Evolutionary conservation across 306 rosid genomes (phyloP), one percentile per base, ranked within the genome.

Genomic region (Leucaena leucocephala): DNA sequence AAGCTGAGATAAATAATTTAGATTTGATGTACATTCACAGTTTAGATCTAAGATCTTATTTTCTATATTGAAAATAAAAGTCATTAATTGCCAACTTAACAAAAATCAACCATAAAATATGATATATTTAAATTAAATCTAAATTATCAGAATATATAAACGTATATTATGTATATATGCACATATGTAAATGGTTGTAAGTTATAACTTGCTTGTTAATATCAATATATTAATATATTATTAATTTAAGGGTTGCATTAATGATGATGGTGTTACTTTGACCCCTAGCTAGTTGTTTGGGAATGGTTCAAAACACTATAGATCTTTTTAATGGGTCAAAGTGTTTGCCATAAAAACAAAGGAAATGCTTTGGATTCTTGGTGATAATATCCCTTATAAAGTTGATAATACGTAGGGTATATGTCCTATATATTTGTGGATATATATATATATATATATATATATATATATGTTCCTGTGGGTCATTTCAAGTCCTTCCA

Each of bases 341-440:
- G 66, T 83, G 86, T 76, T 76, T 83, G 88, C 82, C 87, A 55
- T 81, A 67, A 83, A 80, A 80, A 86, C 83, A 69, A 74, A 45
- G 33, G 74, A 78, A 80, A 9, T 76, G 97, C 94, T 84, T 90
- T 81, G 90, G 97, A 89, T 91, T 87, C 91, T 90, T 85, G 71
- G 49, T 68, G 55, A 17, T 80, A 65, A 67, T 27, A 61, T 78
- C 77, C 80, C 78, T 80, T 82, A 39, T 6, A 17, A 11, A 70
- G 43, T 55, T 85, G 59, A 81, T 66, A 8, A 7, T 36, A 6
- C 4, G 11, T 17, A 59, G 57, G 68, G 71, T 52, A 9, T 39
- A 55, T 73, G 76, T 40, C 77, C 72, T 68, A 8, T 63, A 46
- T 66, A 58, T 58, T 10, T 55, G n/a, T 40, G 35, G 71, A 66